Percentiles rank a stretch among this genome's conserved stretches.
phyloP scores from a whole-genome alignment of 2,329 filamentous ascomycete species.

The Stemphylium beticola region DNA sequence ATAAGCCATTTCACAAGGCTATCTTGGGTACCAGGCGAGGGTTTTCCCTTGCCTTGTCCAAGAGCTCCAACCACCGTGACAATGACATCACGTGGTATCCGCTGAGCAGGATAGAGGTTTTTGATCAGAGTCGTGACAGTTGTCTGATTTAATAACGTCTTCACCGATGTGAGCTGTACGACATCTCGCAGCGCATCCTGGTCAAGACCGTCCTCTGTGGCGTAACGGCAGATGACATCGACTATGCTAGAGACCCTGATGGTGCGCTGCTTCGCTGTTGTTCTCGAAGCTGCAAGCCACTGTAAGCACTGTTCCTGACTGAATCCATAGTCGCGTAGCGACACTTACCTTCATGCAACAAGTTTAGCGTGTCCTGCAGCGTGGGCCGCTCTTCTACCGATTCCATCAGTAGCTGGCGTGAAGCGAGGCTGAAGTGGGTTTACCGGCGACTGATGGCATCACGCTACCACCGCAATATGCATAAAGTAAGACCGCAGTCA shows the following conservation, averaged over 20 bases:
- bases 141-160: conserved; percentile 76
- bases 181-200: conserved; percentile 66
- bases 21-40: conserved; percentile 72
- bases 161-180: conserved; percentile 69
- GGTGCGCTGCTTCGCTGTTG: conserved; percentile 69
- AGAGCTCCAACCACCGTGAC: conserved; percentile 73
- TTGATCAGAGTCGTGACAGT: conserved; percentile 72
- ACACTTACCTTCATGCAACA: conserved; percentile 44
- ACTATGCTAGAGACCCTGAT: conserved; percentile 68
- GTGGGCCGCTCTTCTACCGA: conserved; percentile 36
- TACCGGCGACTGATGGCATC: conserved; percentile 44
- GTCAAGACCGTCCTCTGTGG: conserved; percentile 72
- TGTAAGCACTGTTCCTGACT: conserved; percentile 28
- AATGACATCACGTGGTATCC: conserved; percentile 65
- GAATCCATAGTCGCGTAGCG: conserved; percentile 21
- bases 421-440: conserved; percentile 13
- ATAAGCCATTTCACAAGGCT: conserved; percentile 79
- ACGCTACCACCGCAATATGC: conserved; percentile 29
- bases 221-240: conserved; percentile 66
- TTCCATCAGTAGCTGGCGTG: conserved; percentile 30
- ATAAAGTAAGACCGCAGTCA: conserved; percentile 31
- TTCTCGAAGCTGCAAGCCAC: conserved; percentile 40
- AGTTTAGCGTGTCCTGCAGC: conserved; percentile 46
- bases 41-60: conserved; percentile 79
- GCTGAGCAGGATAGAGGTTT: conserved; percentile 75